Evolutionary conservation across 164 flowering plant species (phyloP).

Genomic region (Umbilicus rupestris): DNA sequence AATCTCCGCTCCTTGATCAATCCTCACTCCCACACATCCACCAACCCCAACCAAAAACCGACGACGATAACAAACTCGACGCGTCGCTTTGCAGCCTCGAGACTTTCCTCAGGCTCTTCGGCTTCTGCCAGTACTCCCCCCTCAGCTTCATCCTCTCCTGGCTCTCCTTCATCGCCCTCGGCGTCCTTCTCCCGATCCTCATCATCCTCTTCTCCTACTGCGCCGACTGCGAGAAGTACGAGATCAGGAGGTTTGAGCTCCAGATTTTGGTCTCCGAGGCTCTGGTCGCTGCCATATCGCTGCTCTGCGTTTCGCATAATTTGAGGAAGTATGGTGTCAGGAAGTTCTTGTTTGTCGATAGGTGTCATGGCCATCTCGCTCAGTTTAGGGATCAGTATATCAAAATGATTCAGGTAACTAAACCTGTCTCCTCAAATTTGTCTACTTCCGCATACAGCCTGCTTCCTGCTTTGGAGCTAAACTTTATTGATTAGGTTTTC

Average conservation of each 20-base stretch:
- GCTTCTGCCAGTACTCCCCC: constrained; percentile 26
- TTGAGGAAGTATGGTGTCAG: constrained; percentile 22
- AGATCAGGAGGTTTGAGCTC: constrained; percentile 18
- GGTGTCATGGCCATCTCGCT: constrained; percentile 16
- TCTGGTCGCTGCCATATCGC: constrained; percentile 16
- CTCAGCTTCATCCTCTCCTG: constrained; percentile 18
- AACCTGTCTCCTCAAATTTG: too few species aligned
- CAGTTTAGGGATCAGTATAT: constrained; percentile 18
- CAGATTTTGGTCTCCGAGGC: constrained; percentile 17
- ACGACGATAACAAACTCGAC: constrained; percentile 9
- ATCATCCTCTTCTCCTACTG: constrained; percentile 18
- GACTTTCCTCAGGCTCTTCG: constrained; percentile 23
- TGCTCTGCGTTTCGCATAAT: constrained; percentile 17
- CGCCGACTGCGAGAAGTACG: constrained; percentile 21
- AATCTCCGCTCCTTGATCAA: too few species aligned
- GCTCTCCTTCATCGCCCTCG: constrained; percentile 13
- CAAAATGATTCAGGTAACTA: constrained; percentile 16
- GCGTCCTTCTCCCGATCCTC: constrained; percentile 16
- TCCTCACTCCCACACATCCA: too few species aligned
- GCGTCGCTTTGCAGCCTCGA: constrained; percentile 19
- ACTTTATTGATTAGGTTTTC: too few species aligned
- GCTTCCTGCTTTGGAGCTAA: too few species aligned
- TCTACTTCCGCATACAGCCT: too few species aligned
- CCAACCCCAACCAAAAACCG: not conserved
- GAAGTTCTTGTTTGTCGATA: constrained; percentile 24